These are phyloP conservation scores for Litsea cubeba DNA, from an alignment of 164 flowering plant genomes.

Conservation along the genomic window DNA sequence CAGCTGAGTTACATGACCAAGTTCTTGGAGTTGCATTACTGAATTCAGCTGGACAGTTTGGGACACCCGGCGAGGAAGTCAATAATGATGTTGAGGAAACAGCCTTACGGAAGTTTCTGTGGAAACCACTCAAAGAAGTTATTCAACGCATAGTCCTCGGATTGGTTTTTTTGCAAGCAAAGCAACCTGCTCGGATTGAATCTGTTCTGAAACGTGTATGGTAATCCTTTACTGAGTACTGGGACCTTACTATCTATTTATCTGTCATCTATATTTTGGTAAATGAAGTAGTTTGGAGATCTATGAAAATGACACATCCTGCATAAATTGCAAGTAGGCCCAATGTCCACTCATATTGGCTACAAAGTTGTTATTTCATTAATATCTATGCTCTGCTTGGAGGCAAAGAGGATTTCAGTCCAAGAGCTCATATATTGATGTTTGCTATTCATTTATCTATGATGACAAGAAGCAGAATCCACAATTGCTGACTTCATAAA, in stretches of 20 bases:
- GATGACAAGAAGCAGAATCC: no score
- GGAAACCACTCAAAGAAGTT: conserved; percentile 79
- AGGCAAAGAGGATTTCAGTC: no score
- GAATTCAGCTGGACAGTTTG: conserved; percentile 93
- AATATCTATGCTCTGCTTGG: no score
- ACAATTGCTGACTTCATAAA: no score
- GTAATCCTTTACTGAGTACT: conserved; percentile 1
- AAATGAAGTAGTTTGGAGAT: background rate
- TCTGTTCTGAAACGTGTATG: conserved; percentile 91
- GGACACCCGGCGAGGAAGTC: conserved; percentile 35
- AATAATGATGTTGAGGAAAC: conserved; percentile 37
- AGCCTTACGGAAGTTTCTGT: conserved; percentile 39
- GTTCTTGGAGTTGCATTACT: conserved; percentile 72
- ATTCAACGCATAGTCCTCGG: conserved; percentile 87
- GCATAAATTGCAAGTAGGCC: background rate
- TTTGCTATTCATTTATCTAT: no score
- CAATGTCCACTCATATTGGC: no score
- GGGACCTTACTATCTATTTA: background rate
- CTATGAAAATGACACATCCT: background rate
- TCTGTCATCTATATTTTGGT: background rate
- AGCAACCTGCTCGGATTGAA: conserved; percentile 80
- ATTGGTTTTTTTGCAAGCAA: conserved; percentile 92
- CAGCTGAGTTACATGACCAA: conserved; percentile 64
- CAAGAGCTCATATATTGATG: no score
- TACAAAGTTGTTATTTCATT: no score